phyloP scores from a whole-genome alignment of 2,329 filamentous ascomycete species.

The Calonectria fujianensis region DNA sequence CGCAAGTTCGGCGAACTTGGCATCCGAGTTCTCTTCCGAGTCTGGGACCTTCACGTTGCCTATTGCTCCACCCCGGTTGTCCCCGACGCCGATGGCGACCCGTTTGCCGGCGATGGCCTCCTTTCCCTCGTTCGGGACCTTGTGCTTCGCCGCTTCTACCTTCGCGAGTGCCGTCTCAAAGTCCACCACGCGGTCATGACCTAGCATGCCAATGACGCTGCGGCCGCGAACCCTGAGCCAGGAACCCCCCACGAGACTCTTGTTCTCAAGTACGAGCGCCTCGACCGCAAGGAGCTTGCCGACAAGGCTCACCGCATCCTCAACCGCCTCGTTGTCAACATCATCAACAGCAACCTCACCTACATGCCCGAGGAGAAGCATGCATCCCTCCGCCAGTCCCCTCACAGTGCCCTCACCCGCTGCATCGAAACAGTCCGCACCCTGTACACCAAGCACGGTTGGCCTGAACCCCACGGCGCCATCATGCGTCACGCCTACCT shows the following conservation, averaged over 20 bases:
- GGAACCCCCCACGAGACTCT: slow-evolving; percentile 38
- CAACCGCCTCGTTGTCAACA: slow-evolving; percentile 35
- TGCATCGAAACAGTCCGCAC: slow-evolving; percentile 40
- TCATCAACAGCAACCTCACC: slow-evolving; percentile 18
- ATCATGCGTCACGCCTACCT: slow-evolving; percentile 43
- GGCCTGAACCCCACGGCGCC: not conserved
- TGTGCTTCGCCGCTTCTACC: slow-evolving; percentile 42
- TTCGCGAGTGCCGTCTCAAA: slow-evolving; percentile 40
- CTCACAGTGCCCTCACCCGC: slow-evolving; percentile 16
- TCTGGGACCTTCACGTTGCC: slow-evolving; percentile 49
- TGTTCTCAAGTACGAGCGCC: slow-evolving; percentile 43
- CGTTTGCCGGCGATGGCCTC: slow-evolving; percentile 41
- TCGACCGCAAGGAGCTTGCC: slow-evolving; percentile 41
- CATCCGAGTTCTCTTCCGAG: slow-evolving; percentile 42
- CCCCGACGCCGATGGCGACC: slow-evolving; percentile 31
- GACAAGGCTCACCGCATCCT: slow-evolving; percentile 41
- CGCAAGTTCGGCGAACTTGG: slow-evolving; percentile 49
- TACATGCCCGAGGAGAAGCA: slow-evolving; percentile 35
- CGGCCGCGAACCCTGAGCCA: slow-evolving; percentile 15
- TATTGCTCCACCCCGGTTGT: slow-evolving; percentile 43
- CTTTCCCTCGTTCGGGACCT: slow-evolving; percentile 36
- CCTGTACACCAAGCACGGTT: slow-evolving; percentile 31
- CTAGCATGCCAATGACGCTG: slow-evolving; percentile 48
- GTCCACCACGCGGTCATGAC: slow-evolving; percentile 44
- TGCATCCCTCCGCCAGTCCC: slow-evolving; percentile 28